A percentile compares a stretch with the other conserved stretches of the same genome.
Conservation (phyloP, 257 asterid species). For the Penstemon newberryi region DNA sequence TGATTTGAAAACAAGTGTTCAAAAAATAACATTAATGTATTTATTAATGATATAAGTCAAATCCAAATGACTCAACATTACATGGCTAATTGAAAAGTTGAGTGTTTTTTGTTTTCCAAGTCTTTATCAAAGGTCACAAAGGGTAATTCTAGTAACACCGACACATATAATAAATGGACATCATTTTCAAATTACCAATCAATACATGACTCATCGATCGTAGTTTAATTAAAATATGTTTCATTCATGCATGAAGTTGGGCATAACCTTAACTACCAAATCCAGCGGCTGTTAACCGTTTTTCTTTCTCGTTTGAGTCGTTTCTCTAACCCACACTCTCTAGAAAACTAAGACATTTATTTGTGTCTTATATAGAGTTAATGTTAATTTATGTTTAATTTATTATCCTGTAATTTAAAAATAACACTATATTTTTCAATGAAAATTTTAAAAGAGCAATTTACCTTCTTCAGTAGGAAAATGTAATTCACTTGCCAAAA, state of each 20-base stretch:
- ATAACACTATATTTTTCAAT: no score
- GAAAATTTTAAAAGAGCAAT: no score
- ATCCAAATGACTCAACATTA: slow-evolving; percentile 56
- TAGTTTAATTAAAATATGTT: slow-evolving; percentile 2
- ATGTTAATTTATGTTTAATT: no score
- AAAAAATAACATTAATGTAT: slow-evolving; percentile 7
- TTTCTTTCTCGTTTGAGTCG: not conserved
- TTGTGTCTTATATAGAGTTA: no score
- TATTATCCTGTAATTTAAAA: no score
- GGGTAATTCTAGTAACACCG: not conserved
- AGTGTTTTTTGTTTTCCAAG: not conserved
- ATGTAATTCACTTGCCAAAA: no score
- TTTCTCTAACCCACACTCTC: not conserved
- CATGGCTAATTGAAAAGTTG: slow-evolving; percentile 39
- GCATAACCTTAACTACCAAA: slow-evolving; percentile 31
- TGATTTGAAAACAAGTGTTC: slow-evolving; percentile 19
- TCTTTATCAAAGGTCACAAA: slow-evolving; percentile 37
- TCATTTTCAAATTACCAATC: slow-evolving; percentile 16
- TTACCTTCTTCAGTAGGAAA: no score
- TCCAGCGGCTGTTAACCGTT: slow-evolving; percentile 34
- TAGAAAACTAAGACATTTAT: no score
- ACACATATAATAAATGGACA: not conserved
- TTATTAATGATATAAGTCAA: slow-evolving; percentile 34
- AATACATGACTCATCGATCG: not conserved
- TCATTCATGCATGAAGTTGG: slow-evolving; percentile 13